Conservation (phyloP, 2,329 filamentous ascomycete genomes). For the Blumeria hordei region DNA sequence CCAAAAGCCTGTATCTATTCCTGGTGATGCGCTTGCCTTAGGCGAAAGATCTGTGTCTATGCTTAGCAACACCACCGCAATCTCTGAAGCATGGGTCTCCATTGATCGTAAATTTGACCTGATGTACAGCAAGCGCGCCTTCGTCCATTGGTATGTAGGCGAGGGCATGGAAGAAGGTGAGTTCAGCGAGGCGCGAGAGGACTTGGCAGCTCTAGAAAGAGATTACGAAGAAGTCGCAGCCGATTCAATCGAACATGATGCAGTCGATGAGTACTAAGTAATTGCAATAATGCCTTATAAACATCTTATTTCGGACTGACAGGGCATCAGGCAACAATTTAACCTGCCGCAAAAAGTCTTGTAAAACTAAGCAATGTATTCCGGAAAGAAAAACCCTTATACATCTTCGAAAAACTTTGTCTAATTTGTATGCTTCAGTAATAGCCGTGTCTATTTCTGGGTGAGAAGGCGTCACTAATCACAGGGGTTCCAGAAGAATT, state of each 20-base stretch:
- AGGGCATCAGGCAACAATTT: too few relatives aligned
- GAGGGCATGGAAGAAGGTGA: constrained; percentile 99
- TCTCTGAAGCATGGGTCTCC: constrained; percentile 92
- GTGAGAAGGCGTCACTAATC: too few relatives aligned
- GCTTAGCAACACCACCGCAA: constrained; percentile 96
- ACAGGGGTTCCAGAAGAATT: too few relatives aligned
- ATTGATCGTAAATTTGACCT: constrained; percentile 97
- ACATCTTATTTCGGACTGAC: too few relatives aligned
- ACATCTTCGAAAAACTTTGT: too few relatives aligned
- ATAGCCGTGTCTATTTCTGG: too few relatives aligned
- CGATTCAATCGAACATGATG: constrained; percentile 76
- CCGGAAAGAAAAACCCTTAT: too few relatives aligned
- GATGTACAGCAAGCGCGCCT: constrained; percentile 99
- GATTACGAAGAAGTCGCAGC: constrained; percentile 98
- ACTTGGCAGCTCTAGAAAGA: constrained; percentile 88
- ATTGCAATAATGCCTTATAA: background rate
- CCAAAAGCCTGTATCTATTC: constrained; percentile 25
- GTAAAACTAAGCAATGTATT: too few relatives aligned
- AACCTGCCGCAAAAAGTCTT: too few relatives aligned
- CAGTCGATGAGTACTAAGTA: constrained; percentile 31
- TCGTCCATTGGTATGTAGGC: constrained; percentile 99
- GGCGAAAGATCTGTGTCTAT: constrained; percentile 37
- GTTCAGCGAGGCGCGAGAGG: constrained; percentile 97
- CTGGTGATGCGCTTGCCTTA: constrained; percentile 22
- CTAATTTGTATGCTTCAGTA: too few relatives aligned